Percentiles rank a stretch among this genome's conserved stretches.
Conservation (phyloP, 176 grass and related monocot species). For the Carex scoparia region DNA sequence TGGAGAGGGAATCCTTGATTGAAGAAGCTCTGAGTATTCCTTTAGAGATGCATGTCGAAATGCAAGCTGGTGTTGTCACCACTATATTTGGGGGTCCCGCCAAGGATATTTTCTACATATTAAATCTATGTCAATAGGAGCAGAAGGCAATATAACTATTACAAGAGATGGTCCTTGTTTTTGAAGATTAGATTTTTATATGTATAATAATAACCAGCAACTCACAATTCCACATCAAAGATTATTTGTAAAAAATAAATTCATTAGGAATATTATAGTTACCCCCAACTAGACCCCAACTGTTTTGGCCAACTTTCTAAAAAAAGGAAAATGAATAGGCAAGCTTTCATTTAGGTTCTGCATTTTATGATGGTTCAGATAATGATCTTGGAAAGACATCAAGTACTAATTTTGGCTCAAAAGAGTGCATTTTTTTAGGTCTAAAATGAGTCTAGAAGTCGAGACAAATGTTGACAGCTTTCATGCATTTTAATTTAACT, state of each 20-base stretch:
- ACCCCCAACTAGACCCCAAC: not conserved
- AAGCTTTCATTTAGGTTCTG: not conserved
- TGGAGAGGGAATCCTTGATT: slow-evolving; percentile 87
- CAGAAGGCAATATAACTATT: not conserved
- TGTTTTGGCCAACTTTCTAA: not conserved
- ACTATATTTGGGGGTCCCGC: slow-evolving; percentile 71
- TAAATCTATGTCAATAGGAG: slow-evolving; percentile 26
- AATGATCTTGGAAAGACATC: not conserved
- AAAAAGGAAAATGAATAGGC: not conserved
- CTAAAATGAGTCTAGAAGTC: not conserved
- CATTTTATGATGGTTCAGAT: not conserved
- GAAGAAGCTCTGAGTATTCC: slow-evolving; percentile 56
- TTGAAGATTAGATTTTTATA: not conserved
- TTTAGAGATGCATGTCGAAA: slow-evolving; percentile 86
- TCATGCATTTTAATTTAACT: not conserved
- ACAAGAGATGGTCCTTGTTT: not conserved
- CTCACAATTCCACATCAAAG: not conserved
- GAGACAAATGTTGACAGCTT: not conserved
- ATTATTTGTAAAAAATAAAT: not conserved
- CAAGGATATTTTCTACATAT: slow-evolving; percentile 56
- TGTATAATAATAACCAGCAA: not conserved
- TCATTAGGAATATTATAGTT: not conserved
- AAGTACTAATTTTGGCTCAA: not conserved
- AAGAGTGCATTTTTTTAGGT: not conserved
- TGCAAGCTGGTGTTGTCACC: slow-evolving; percentile 87